These are phyloP conservation scores for Fusarium cyanostomum DNA, from an alignment of 2,329 filamentous ascomycete genomes.

Conservation along the genomic window DNA sequence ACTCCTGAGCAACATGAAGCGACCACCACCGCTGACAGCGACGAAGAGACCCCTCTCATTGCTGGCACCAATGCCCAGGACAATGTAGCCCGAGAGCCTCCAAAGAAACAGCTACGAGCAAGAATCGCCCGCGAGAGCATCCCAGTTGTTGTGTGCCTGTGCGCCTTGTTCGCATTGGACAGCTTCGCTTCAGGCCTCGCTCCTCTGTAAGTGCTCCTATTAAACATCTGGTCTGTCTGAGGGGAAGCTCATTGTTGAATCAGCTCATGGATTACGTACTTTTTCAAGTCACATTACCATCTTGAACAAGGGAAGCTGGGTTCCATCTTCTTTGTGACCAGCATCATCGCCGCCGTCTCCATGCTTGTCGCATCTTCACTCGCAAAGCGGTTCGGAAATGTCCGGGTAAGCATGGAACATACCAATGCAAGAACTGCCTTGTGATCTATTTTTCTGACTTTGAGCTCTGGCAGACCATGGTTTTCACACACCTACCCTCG, in stretches of 20 bases:
- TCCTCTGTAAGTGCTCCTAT: conserved; percentile 59
- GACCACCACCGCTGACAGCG: neutral
- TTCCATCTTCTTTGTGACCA: conserved; percentile 64
- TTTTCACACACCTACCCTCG: conserved; percentile 77
- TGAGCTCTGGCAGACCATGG: conserved; percentile 68
- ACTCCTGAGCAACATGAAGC: neutral
- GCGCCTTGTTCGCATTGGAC: conserved; percentile 74
- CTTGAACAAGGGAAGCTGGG: conserved; percentile 62
- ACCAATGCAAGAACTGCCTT: neutral
- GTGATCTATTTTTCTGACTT: neutral
- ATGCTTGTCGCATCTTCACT: conserved; percentile 64
- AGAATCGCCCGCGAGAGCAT: conserved; percentile 66
- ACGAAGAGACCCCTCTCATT: conserved; percentile 44
- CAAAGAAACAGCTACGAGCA: conserved; percentile 55
- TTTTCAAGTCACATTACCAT: conserved; percentile 60
- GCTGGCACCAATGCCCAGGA: neutral
- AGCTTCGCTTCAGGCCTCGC: conserved; percentile 76
- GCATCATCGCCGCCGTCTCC: conserved; percentile 60
- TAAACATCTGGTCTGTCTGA: neutral
- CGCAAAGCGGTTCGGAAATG: conserved; percentile 66
- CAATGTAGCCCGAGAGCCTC: neutral
- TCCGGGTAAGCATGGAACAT: conserved; percentile 61
- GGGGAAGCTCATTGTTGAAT: conserved; percentile 35
- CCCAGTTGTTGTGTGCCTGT: conserved; percentile 67
- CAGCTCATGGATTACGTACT: conserved; percentile 68